A percentile compares a stretch with the other conserved stretches of the same genome.
Conservation (phyloP, 345 rosid genomes). For the Eucalyptus decipiens region DNA sequence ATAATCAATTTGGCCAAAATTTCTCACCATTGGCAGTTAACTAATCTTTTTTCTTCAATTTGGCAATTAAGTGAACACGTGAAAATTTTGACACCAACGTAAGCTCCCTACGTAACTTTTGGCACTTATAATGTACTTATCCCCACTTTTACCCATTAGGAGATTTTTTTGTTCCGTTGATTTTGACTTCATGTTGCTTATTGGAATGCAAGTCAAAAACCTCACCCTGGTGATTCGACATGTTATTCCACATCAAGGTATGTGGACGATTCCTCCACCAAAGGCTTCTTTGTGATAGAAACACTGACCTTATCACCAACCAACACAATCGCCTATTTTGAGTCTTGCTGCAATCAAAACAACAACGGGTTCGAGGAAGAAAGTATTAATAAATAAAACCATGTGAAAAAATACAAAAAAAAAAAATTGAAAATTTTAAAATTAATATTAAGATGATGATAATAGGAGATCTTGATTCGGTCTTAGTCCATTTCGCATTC, state of each 20-base stretch:
- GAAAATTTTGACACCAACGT: too few species aligned
- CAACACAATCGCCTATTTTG: not conserved
- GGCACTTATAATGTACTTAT: too few species aligned
- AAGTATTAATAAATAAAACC: too few species aligned
- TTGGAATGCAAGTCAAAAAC: not conserved
- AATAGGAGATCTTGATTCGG: too few species aligned
- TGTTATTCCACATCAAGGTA: too few species aligned
- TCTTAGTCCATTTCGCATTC: too few species aligned
- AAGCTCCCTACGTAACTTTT: too few species aligned
- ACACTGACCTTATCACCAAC: not conserved
- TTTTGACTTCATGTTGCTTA: not conserved
- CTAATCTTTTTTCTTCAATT: too few species aligned
- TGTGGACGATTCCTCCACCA: not conserved
- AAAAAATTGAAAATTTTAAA: too few species aligned
- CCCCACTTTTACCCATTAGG: not conserved
- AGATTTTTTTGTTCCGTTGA: not conserved
- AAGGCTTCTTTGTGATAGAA: not conserved
- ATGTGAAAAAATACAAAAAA: too few species aligned
- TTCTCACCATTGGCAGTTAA: rapidly evolving
- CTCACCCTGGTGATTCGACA: not conserved
- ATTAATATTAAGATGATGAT: too few species aligned
- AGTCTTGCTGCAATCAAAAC: constrained; percentile 7
- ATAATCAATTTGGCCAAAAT: too few species aligned
- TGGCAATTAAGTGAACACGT: rapidly evolving
- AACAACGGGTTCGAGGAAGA: not conserved